Base-by-base conservation (phyloP, 345 rosid genomes). In the Euphorbia peplus region DNA sequence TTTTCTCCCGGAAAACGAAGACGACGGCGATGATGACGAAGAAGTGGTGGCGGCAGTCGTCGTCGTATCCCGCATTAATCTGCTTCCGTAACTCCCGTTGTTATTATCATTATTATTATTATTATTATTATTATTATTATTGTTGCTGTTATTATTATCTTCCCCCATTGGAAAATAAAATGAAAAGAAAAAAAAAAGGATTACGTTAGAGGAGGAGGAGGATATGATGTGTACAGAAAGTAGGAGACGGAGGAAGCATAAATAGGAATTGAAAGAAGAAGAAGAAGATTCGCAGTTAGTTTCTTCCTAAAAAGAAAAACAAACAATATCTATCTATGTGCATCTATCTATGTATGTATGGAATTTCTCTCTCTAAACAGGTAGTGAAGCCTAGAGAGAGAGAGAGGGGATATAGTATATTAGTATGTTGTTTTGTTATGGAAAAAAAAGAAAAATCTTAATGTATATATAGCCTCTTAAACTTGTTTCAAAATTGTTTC, bases 81-180 rank as follows among this genome's bases (percentile, higher is more conserved):
- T 62, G 80, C 95, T 88, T 7, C 82, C 90, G 73, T 90, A 82
- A 65, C 95, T 89, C 78, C 81, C 91, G 76, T 69, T 13, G 8
- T 44, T 81, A 15, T 82, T 88, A 41, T 86, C 96, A n/a, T n/a
- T n/a, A n/a, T n/a, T n/a, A n/a, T n/a, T n/a, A n/a, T n/a, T n/a
- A n/a, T n/a, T n/a, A n/a, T n/a, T n/a, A n/a, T n/a, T n/a, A n/a
- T n/a, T n/a, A n/a, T n/a, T n/a, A n/a, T n/a, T n/a, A n/a, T n/a
- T n/a, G n/a, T n/a, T n/a, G n/a, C n/a, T n/a, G n/a, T n/a, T 86
- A 84, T 83, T 82, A 83, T 83, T 82, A 82, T 84, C 65, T 25
- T 25, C 64, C 66, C 60, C 61, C 65, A 65, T 48, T 32, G 32
- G 8, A 15, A 28, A 24, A 14, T 15, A n/a, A 18, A 57, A 21